A percentile compares a stretch with the other conserved stretches of the same genome.
Conservation (phyloP, 176 grass and related monocot species). For the Paspalum notatum region DNA sequence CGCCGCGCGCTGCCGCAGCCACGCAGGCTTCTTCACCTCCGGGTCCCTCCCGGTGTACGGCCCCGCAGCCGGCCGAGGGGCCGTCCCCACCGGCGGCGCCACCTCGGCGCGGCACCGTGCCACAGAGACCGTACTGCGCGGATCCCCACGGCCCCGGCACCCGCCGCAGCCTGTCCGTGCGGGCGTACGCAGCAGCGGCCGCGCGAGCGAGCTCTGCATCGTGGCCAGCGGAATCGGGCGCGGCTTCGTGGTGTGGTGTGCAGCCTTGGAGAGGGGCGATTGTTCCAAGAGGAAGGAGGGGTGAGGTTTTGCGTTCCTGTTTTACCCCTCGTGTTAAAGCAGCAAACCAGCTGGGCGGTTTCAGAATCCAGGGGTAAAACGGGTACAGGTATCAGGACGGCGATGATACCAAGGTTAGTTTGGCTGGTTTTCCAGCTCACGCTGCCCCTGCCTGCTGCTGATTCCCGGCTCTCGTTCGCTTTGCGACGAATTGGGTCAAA, state of each 20-base stretch:
- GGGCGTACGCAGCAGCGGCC: constrained; percentile 24
- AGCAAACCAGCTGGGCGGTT: background rate
- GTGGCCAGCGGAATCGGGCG: constrained; percentile 33
- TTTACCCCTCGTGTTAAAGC: background rate
- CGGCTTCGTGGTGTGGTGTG: background rate
- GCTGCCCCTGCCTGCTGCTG: background rate
- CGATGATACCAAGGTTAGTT: constrained; percentile 41
- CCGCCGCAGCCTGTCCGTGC: background rate
- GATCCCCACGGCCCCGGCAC: background rate
- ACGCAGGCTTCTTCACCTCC: constrained; percentile 77
- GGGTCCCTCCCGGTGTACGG: constrained; percentile 66
- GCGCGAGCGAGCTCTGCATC: constrained; percentile 47
- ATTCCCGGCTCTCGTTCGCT: background rate
- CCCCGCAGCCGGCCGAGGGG: constrained; percentile 23
- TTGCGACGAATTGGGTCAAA: background rate
- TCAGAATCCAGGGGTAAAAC: background rate
- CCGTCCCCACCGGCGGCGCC: constrained; percentile 18
- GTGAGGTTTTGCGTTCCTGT: constrained; percentile 2
- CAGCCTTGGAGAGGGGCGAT: constrained; percentile 17
- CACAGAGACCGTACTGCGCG: background rate
- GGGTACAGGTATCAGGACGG: background rate
- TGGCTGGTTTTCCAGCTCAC: background rate
- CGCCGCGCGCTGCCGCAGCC: constrained; percentile 78
- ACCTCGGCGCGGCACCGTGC: constrained; percentile 42
- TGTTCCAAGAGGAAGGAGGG: constrained; percentile 26